Percentiles rank a stretch among this genome's conserved stretches.
These are phyloP conservation scores for Globisporangium radiosum DNA, from an alignment of 352 stramenopile genomes.

Conservation along the genomic window DNA sequence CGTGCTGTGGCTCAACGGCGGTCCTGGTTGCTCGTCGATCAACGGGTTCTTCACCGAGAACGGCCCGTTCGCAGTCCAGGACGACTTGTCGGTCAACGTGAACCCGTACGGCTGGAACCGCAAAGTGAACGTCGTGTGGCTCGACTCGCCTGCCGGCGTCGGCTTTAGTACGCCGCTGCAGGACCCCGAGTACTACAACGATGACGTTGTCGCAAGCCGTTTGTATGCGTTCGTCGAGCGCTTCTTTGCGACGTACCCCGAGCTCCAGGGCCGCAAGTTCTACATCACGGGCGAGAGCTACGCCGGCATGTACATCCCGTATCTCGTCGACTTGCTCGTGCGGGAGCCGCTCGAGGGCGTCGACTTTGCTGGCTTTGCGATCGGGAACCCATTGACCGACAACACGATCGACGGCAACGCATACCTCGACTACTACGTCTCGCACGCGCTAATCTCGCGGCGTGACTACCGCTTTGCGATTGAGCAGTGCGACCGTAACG, in stretches of 20 bases:
- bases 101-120: conserved; percentile 70
- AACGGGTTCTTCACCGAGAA: conserved; percentile 64
- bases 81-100: conserved; percentile 35
- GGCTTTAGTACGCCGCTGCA: conserved; percentile 54
- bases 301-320: conserved; percentile 87
- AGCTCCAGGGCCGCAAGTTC: conserved; percentile 63
- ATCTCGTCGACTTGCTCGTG: conserved; percentile 45
- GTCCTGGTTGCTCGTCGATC: conserved; percentile 68
- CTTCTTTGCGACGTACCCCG: conserved; percentile 61
- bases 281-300: conserved; percentile 84
- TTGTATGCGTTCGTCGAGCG: conserved; percentile 56
- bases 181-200: conserved; percentile 61
- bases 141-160: conserved; percentile 57
- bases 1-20: conserved; percentile 78
- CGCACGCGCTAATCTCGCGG: conserved; percentile 67
- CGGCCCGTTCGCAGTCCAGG: conserved; percentile 48
- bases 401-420: conserved; percentile 42
- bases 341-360: conserved; percentile 16
- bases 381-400: conserved; percentile 48
- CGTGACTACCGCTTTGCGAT: conserved; percentile 59
- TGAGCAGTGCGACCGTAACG: conserved; percentile 33
- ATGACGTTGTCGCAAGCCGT: conserved; percentile 37
- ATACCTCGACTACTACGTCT: conserved; percentile 81
- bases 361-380: conserved; percentile 58
- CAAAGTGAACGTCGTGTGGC: conserved; percentile 63